Base-by-base conservation (phyloP, 257 asterid species). In the Solanum medicagineum region DNA sequence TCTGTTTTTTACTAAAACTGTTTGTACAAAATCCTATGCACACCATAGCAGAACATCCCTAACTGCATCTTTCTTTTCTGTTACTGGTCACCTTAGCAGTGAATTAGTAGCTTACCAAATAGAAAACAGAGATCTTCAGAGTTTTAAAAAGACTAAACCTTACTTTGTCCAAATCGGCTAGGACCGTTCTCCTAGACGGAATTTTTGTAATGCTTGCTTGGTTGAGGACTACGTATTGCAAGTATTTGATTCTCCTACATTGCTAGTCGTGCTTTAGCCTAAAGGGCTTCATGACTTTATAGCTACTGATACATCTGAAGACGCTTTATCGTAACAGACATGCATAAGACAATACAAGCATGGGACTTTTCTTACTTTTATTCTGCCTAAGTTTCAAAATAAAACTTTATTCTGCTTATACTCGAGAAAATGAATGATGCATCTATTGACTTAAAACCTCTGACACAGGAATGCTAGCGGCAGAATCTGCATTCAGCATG, bases 381-480 rank as follows among this genome's bases (percentile, higher is more conserved):
- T 65, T 65, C 73, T 65, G 73, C 69, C 42, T 4, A 36, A 36
- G 42, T 36, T 36, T 36, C 42, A 36, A 36, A 36, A 5, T 36
- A 5, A 36, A 29, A 47, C 13, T 74, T 74, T 47, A 7, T 74
- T 74, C 81, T 74, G 60, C 80, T 40, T 77, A 24, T 51, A 26
- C 63, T 51, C 47, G 3, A 53, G 26, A 53, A 26, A 51, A 29
- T 53, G 15, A 53, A 79, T 51, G 65, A 53, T 53, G 29, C 49
- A 26, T 47, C 65, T 53, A 42, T 26, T 79, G 59, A 55, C 65
- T 79, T 26, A 17, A 26, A 79, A 53, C 26, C 22, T 79, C 65
- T 79, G 65, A 53, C 57, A 45, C 83, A 96, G 99, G 98, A 84
- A 96, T 96, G 95, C 87, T 96, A 81, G 99, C 97, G 12, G 99